Base-by-base conservation (phyloP, 208 protist genomes). In the Trypanosoma brucei region DNA sequence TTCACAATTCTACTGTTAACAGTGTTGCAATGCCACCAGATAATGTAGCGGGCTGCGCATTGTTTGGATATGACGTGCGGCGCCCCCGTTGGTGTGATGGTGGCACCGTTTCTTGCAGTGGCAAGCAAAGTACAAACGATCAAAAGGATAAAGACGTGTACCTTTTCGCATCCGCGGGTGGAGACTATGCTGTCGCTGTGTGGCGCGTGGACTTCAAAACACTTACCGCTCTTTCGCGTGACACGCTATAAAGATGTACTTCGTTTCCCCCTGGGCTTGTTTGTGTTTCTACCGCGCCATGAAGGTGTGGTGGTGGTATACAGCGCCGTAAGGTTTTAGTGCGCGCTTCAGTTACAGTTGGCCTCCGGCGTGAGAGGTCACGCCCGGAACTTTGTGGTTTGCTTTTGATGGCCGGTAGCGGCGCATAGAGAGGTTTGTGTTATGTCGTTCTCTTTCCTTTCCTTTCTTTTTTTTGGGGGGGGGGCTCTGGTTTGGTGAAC, bases 161-260 rank as follows among this genome's bases (percentile, higher is more conserved):
- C 60, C 46, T 93, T 33, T 93, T 89, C 64, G 76, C 76, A 39
- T 86, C 83, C 3, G 78, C 67, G 11, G 83, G 86, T 57, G 79
- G 80, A 34, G 86, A 90, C 62, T 70, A 73, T 37, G 78, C 73
- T 11, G 70, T 93, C 56, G 80, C 83, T 5, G 14, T 93, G 30
- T 93, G 86, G 83, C 83, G 81, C 30, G 66, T 93, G 0, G 86
- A 93, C 51, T 82, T 93, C 55, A 68, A 67, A 31, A 51, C 76
- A 8, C 46, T 86, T 14, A 50, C 51, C 44, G 64, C 76, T 31
- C 35, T 48, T 9, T n/a, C 42, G 5, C 54, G 8, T 33, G 55
- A 33, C 5, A 14, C 3, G 34, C 58, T 48, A 5, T 57, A 22
- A 30, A 59, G 37, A 4, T 46, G 4, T 68, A 30, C 44, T 36